Evolutionary conservation across 495 filamentous ascomycete genomes (phyloP).

Genomic region (Penicillium pancosmium): DNA sequence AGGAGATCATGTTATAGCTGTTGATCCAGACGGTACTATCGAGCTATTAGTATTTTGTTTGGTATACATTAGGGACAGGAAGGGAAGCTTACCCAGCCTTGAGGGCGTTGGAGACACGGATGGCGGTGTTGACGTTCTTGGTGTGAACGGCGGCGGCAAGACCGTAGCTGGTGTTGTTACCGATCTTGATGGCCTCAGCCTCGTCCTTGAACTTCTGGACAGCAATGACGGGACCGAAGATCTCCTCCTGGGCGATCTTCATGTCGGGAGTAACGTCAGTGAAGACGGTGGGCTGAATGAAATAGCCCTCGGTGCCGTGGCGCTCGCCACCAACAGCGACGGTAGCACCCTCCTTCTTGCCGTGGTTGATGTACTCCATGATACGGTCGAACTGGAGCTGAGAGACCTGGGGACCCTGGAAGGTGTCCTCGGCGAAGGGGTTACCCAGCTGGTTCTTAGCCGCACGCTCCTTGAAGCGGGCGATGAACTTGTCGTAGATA

Average conservation of each 20-base stretch:
- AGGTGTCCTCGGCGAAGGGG: slow-evolving; percentile 83
- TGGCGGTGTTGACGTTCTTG: slow-evolving; percentile 86
- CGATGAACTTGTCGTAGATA: slow-evolving; percentile 94
- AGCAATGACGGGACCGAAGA: slow-evolving; percentile 93
- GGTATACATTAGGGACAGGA: not conserved
- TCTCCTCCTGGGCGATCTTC: slow-evolving; percentile 99
- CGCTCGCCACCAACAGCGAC: slow-evolving; percentile 85
- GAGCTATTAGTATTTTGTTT: slow-evolving; percentile 16
- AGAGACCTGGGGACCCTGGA: slow-evolving; percentile 97
- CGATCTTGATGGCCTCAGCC: slow-evolving; percentile 79
- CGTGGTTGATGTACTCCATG: slow-evolving; percentile 95
- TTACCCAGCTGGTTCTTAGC: slow-evolving; percentile 84
- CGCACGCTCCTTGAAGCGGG: slow-evolving; percentile 85
- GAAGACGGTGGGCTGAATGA: slow-evolving; percentile 98
- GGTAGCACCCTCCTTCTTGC: slow-evolving; percentile 85
- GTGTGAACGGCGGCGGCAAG: slow-evolving; percentile 94
- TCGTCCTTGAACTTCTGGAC: slow-evolving; percentile 93
- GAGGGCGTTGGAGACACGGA: slow-evolving; percentile 81
- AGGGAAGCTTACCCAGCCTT: slow-evolving; percentile 62
- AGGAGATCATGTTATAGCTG: slow-evolving; percentile 83
- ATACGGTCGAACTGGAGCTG: slow-evolving; percentile 95
- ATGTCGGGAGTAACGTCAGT: slow-evolving; percentile 84
- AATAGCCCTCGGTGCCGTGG: slow-evolving; percentile 89
- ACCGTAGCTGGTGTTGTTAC: slow-evolving; percentile 79
- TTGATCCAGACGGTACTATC: slow-evolving; percentile 89